Evolutionary conservation across 129 eudicot genomes (phyloP).

Genomic region (sunflower (Helianthus annuus)): DNA sequence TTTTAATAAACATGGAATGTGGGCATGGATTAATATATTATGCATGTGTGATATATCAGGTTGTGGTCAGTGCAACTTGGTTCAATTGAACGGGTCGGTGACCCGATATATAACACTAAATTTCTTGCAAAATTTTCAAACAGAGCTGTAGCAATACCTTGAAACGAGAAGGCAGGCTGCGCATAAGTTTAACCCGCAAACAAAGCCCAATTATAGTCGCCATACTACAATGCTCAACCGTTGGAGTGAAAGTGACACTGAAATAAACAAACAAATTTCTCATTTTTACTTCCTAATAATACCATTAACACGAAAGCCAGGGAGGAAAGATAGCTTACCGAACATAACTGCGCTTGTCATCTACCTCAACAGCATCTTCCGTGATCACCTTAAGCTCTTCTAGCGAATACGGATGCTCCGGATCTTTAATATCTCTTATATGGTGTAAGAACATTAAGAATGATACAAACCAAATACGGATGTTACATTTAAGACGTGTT

Average conservation of each 20-base stretch:
- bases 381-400: constrained; percentile 92
- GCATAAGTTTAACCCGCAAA: constrained; percentile 95
- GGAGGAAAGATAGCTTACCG: constrained; percentile 44
- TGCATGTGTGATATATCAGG: too few species aligned
- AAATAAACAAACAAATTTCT: background rate
- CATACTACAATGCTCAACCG: constrained; percentile 98
- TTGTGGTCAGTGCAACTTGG: too few species aligned
- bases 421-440: constrained; percentile 98
- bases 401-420: constrained; percentile 95
- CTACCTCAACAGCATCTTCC: constrained; percentile 95
- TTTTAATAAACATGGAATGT: too few species aligned
- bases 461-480: background rate
- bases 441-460: constrained; percentile 72
- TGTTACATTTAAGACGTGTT: too few species aligned
- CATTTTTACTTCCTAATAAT: background rate
- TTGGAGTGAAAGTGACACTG: constrained; percentile 96
- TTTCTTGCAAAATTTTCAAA: background rate
- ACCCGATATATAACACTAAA: too few species aligned
- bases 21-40: too few species aligned
- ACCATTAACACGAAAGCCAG: background rate
- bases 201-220: constrained; percentile 93
- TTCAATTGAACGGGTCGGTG: too few species aligned
- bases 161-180: constrained; percentile 83
- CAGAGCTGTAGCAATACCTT: constrained; percentile 49
- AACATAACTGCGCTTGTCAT: constrained; percentile 65